These are phyloP conservation scores for Echinosophora koreensis DNA, from an alignment of 306 rosid species.

Conservation along the genomic window DNA sequence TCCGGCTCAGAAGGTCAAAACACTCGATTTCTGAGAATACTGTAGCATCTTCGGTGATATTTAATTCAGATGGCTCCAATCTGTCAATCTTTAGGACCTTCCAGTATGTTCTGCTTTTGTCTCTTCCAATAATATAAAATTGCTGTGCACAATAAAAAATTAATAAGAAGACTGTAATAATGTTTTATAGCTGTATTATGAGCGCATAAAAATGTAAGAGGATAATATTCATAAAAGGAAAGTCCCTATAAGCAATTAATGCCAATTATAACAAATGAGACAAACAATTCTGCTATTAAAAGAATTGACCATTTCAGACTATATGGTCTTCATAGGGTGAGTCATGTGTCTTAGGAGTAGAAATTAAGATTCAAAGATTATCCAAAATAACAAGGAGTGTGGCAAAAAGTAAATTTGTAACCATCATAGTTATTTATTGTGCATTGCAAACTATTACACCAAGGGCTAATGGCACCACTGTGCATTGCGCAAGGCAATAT, in stretches of 20 bases:
- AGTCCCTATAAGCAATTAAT: slow-evolving; percentile 18
- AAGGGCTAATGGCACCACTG: neutral
- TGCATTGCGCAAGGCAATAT: neutral
- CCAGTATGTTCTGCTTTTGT: slow-evolving; percentile 84
- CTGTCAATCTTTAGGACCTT: slow-evolving; percentile 90
- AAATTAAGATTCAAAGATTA: neutral
- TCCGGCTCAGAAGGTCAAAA: slow-evolving; percentile 79
- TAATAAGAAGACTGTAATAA: slow-evolving; percentile 22
- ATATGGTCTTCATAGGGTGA: neutral
- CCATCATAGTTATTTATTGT: slow-evolving; percentile 13
- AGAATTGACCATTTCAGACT: neutral
- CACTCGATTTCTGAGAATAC: slow-evolving; percentile 82
- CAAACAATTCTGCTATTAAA: neutral
- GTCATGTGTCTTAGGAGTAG: neutral
- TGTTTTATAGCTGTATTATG: slow-evolving; percentile 10
- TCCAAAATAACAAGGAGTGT: neutral
- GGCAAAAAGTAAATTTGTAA: neutral
- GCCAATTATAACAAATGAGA: slow-evolving; percentile 8
- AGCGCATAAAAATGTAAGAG: neutral
- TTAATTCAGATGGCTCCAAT: slow-evolving; percentile 73
- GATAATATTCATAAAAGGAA: slow-evolving; percentile 13
- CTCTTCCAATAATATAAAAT: slow-evolving; percentile 94
- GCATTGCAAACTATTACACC: neutral
- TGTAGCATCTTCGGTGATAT: slow-evolving; percentile 72
- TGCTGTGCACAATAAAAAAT: slow-evolving; percentile 63